Base-by-base conservation (phyloP, 108 stramenopile genomes). In the Conticribra weissflogii region DNA sequence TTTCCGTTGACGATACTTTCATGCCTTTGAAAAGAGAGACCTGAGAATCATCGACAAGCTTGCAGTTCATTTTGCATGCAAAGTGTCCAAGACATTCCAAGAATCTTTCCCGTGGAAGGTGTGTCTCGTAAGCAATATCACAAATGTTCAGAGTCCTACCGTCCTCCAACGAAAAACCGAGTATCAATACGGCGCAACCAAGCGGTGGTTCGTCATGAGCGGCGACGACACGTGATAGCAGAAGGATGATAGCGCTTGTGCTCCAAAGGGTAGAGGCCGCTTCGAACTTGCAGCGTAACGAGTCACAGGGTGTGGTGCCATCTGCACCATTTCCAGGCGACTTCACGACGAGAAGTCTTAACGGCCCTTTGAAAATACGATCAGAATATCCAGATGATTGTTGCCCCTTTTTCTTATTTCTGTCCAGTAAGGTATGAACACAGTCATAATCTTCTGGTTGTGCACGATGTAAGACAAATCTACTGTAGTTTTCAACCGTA, bases 111-210 rank as follows among this genome's bases (percentile, higher is more conserved):
- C 62, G 55, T 4, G 93, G 88, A 19, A 90, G 67, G 54, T 87
- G 87, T 17, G 81, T 75, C 63, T 89, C 77, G 59, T 85, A 84
- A 9, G 66, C 79, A 36, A 94, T 72, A 9, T 76, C 60, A 18
- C 77, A 34, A 2, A 94, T 41, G 12, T 66, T 45, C 16, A 91
- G 88, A 25, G 54, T 53, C 34, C 81, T 59, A 16, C 83, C 81
- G 27, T 74, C 78, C 48, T 72, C 46, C 69, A 78, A 66, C 14
- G 78, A 85, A 65, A 76, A 83, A 1, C 82, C 82, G 5, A 79
- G 21, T 47, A 86, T 87, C 21, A 94, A 59, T n/a, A 86, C 69
- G 25, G 93, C 88, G 53, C 78, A 87, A 14, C 87, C 93, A 36
- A 91, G 72, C 9, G 88, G 93, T 33, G 90, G 88, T 33, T 91